A percentile compares a stretch with the other conserved stretches of the same genome.
phyloP scores from a whole-genome alignment of 257 asterid genomes.

The Osmanthus fragrans region DNA sequence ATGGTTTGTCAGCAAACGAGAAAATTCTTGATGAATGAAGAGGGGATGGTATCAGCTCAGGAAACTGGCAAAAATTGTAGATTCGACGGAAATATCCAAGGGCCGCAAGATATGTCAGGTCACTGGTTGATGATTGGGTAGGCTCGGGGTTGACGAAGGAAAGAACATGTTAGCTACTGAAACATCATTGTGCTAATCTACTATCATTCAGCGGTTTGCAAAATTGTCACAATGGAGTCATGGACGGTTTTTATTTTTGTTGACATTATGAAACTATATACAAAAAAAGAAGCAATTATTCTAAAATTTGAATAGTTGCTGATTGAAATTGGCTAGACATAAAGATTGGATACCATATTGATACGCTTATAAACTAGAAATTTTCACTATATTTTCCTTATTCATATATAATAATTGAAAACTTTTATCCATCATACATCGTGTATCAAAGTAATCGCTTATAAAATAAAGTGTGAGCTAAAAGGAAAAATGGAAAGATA shows the following conservation, averaged over 20 bases:
- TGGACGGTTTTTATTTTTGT: neutral
- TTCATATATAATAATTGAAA: no score
- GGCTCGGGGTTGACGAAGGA: slow-evolving; percentile 93
- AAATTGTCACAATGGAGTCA: no score
- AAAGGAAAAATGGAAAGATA: no score
- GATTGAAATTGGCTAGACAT: neutral
- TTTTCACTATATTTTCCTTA: no score
- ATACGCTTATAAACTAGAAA: no score
- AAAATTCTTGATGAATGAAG: slow-evolving; percentile 31
- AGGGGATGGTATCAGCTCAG: slow-evolving; percentile 57
- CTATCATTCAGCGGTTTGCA: no score
- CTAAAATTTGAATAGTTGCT: slow-evolving; percentile 24
- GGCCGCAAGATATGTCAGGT: slow-evolving; percentile 94
- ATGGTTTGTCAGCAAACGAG: slow-evolving; percentile 66
- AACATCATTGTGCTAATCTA: slow-evolving; percentile 17
- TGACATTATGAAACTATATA: no score
- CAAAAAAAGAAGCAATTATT: no score
- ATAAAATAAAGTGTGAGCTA: no score
- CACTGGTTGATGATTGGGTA: slow-evolving; percentile 92
- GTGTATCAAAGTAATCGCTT: no score
- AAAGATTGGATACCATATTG: no score
- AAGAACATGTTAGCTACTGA: slow-evolving; percentile 80
- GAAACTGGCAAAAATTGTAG: slow-evolving; percentile 81
- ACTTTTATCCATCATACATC: no score
- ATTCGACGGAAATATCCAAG: slow-evolving; percentile 86